Conservation (phyloP, 371 early-diverging fungal genomes). For the Mortierella sp. region DNA sequence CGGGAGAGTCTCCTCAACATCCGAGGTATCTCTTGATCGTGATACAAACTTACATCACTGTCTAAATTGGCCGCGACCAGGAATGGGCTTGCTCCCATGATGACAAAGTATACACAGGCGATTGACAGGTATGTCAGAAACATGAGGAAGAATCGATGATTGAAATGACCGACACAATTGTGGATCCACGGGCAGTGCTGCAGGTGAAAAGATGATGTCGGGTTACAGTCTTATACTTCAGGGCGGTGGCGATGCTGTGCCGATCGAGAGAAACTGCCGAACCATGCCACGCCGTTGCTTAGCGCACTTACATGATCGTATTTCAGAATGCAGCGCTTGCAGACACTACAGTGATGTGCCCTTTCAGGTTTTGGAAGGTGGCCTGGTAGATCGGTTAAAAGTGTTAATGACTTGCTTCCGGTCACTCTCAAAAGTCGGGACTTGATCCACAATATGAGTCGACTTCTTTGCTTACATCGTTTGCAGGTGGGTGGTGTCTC, state of each 20-base stretch:
- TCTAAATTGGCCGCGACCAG: slow-evolving; percentile 61
- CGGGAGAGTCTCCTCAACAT: too few species aligned
- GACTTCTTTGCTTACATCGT: slow-evolving; percentile 28
- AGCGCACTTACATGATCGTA: slow-evolving; percentile 77
- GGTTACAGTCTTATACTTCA: neutral
- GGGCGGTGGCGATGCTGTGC: too few species aligned
- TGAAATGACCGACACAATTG: slow-evolving; percentile 85
- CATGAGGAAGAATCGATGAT: slow-evolving; percentile 85
- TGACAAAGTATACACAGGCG: slow-evolving; percentile 71
- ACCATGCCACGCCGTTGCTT: too few species aligned
- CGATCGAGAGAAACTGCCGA: too few species aligned
- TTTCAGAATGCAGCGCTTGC: slow-evolving; percentile 82
- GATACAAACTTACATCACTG: slow-evolving; percentile 54
- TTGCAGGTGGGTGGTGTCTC: slow-evolving; percentile 43
- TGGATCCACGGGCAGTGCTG: slow-evolving; percentile 73
- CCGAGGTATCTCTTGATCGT: too few species aligned
- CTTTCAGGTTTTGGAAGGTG: slow-evolving; percentile 85
- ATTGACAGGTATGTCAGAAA: slow-evolving; percentile 77
- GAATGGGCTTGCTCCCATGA: slow-evolving; percentile 68
- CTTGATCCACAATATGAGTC: too few species aligned
- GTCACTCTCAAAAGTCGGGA: too few species aligned
- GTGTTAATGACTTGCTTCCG: neutral
- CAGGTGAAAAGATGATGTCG: neutral
- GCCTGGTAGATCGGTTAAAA: slow-evolving; percentile 49
- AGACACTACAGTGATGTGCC: slow-evolving; percentile 92